Evolutionary conservation across 129 eudicot species (phyloP), one percentile per base, ranked within the genome.

Genomic region (Heracleum sosnowskyi): DNA sequence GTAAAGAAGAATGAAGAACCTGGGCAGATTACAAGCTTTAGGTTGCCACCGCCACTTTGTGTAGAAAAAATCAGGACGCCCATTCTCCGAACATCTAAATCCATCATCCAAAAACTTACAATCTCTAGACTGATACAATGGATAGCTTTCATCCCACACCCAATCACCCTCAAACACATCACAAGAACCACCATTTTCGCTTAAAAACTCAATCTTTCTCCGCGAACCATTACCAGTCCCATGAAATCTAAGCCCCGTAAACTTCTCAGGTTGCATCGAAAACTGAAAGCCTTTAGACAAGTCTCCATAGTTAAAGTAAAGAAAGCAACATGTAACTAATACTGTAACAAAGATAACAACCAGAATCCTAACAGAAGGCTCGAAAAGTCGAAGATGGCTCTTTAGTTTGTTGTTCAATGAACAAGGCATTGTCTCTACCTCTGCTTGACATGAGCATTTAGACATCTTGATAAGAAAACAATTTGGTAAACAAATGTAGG

Each of bases 41-140:
- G 99, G 97, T 55, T 95, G 96, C 99, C 99, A 95, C 7, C 99
- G 86, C 99, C 99, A 95, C 73, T 95, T 92, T 0, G 94, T 90
- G 63, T 87, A 95, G 62, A 88, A 84, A 22, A 70, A 69, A 90
- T 95, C 99, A 34, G 90, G 96, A 74, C 99, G 68, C 6, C 99
- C 99, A 88, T 90, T 91, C 78, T 95, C 99, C 37, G 87, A 83
- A 71, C 99, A 95, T 77, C 96, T 86, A 77, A 95, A 95, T 33
- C 97, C 99, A 20, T 81, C 88, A 91, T 95, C 98, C 86, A 95
- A 49, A 79, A 95, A 90, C 86, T 85, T 86, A 75, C 98, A 95
- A 87, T 88, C 86, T 78, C 20, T 87, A 37, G 98, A 91, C 37
- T 90, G 49, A 76, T 95, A 95, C 90, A 95, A 81, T 10, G 98